A percentile compares a stretch with the other conserved stretches of the same genome.
These are phyloP conservation scores for Chaetoscypha palmicola DNA, from an alignment of 2,329 filamentous ascomycete species.

Conservation along the genomic window DNA sequence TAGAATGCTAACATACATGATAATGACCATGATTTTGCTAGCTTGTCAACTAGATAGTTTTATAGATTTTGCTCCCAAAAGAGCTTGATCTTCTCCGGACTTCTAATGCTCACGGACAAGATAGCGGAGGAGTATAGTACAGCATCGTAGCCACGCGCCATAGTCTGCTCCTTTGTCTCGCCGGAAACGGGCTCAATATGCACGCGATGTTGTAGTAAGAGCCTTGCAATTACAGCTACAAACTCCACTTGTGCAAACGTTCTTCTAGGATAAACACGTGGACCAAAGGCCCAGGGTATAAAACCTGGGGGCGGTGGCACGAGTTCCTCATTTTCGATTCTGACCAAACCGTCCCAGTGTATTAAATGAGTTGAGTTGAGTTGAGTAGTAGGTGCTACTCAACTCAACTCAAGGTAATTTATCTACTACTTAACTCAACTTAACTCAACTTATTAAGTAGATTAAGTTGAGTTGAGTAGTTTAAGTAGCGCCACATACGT, in stretches of 20 bases:
- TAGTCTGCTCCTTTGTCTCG: background rate
- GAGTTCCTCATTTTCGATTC: slow-evolving; percentile 1
- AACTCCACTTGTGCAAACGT: slow-evolving; percentile 15
- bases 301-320: slow-evolving; percentile 2
- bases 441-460: no score
- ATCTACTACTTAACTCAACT: no score
- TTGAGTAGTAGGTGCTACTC: no score
- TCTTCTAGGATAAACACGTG: slow-evolving; percentile 11
- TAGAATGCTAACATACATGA: no score
- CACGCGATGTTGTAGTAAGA: slow-evolving; percentile 4
- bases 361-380: no score
- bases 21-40: no score
- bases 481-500: no score
- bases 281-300: slow-evolving; percentile 9
- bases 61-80: background rate
- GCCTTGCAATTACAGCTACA: slow-evolving; percentile 10
- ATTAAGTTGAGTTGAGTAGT: no score
- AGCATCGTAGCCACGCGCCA: background rate
- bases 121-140: background rate
- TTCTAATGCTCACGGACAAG: background rate
- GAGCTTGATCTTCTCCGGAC: background rate
- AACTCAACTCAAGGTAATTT: no score
- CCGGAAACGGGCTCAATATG: background rate
- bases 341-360: background rate
- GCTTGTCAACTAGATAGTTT: no score